Conservation (phyloP, 129 eudicot genomes). For the Pittosporum tobira region DNA sequence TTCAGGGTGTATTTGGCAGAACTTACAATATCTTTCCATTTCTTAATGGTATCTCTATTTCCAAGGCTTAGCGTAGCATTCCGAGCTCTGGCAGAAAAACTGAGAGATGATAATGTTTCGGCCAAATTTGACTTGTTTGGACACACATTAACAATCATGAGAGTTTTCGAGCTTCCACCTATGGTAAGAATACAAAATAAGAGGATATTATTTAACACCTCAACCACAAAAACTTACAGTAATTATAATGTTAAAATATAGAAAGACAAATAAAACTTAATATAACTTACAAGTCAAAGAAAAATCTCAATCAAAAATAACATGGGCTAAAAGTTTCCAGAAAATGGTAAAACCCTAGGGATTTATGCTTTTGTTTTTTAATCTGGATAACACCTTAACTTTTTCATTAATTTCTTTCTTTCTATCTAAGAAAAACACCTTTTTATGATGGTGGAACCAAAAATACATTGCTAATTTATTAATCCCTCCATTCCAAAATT, state of each 20-base stretch:
- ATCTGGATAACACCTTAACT: too few species aligned
- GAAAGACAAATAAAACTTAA: too few species aligned
- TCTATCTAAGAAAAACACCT: too few species aligned
- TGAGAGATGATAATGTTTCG: constrained; percentile 85
- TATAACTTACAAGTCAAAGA: background rate
- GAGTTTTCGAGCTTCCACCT: constrained; percentile 92
- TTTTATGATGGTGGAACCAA: too few species aligned
- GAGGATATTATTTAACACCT: background rate
- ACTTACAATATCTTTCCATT: constrained; percentile 96
- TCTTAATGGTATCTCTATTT: constrained; percentile 86
- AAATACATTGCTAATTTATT: too few species aligned
- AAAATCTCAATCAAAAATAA: background rate
- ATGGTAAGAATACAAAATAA: constrained; percentile 8
- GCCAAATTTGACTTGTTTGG: constrained; percentile 62
- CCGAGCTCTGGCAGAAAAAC: constrained; percentile 85
- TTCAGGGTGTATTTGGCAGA: constrained; percentile 1
- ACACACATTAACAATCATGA: constrained; percentile 75
- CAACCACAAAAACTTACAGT: background rate
- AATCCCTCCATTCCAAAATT: too few species aligned
- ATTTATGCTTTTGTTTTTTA: background rate
- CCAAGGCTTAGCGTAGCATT: constrained; percentile 82
- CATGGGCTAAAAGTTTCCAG: background rate
- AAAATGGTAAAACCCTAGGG: background rate
- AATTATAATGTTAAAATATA: too few species aligned
- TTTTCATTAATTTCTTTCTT: too few species aligned